Evolutionary conservation across 2,329 filamentous ascomycete species (phyloP).

Genomic region (Diaporthe citri): DNA sequence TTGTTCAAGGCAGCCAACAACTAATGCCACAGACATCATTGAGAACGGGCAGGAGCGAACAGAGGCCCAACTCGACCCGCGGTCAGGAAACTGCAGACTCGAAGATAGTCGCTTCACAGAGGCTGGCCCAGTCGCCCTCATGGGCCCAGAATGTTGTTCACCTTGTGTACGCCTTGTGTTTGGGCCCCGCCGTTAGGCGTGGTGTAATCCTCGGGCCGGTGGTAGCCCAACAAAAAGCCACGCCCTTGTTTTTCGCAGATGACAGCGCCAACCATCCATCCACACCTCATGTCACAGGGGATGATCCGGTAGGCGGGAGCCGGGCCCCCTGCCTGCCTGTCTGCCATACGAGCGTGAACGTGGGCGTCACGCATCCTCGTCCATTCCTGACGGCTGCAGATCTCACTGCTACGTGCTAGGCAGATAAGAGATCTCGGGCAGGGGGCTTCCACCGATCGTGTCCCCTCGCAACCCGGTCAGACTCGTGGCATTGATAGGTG

Average conservation of each 20-base stretch:
- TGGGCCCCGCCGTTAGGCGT: constrained; percentile 1
- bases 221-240: constrained; percentile 10
- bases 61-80: background rate
- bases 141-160: background rate
- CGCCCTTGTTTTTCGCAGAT: constrained; percentile 11
- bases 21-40: background rate
- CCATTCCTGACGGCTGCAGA: constrained; percentile 24
- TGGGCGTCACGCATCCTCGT: constrained; percentile 27
- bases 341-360: constrained; percentile 25
- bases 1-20: background rate
- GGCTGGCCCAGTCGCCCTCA: background rate
- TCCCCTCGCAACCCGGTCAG: constrained; percentile 29
- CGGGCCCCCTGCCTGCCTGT: background rate
- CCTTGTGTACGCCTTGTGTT: constrained; percentile 14
- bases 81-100: background rate
- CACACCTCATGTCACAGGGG: constrained; percentile 27
- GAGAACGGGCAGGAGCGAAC: background rate
- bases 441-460: constrained; percentile 25
- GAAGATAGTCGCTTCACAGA: background rate
- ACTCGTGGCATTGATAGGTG: constrained; percentile 31
- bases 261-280: constrained; percentile 25
- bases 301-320: constrained; percentile 4
- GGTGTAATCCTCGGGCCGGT: constrained; percentile 13
- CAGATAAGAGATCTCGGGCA: constrained; percentile 28
- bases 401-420: constrained; percentile 5